phyloP scores from a whole-genome alignment of 176 grass and related monocot species.

The Ensete glaucum region DNA sequence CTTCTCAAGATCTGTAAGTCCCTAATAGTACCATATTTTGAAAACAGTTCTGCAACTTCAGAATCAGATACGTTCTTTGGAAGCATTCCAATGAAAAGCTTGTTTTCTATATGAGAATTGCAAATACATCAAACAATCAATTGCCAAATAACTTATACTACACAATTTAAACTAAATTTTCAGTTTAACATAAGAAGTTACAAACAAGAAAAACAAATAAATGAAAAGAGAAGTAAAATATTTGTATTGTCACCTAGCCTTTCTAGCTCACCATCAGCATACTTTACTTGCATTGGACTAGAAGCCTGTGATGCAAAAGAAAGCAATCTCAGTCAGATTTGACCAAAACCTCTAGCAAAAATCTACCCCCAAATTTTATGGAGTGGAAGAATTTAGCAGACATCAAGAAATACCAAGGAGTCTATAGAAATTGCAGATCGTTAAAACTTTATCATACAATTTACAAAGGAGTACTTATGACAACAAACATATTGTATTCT shows the following conservation, averaged over 20 bases:
- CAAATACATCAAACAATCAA: not conserved
- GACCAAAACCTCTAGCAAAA: not conserved
- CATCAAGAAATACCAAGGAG: not conserved
- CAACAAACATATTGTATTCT: not conserved
- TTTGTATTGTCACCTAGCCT: constrained; percentile 61
- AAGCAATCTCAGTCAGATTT: not conserved
- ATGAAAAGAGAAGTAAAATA: not conserved
- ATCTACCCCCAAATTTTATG: not conserved
- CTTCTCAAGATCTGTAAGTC: constrained; percentile 96
- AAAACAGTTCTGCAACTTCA: constrained; percentile 70
- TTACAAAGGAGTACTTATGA: too few relatives aligned
- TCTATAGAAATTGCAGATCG: not conserved
- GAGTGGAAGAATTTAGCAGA: not conserved
- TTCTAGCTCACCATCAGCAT: constrained; percentile 97
- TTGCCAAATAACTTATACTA: not conserved
- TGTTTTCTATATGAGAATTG: constrained; percentile 56
- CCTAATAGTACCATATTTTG: constrained; percentile 81
- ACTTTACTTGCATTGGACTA: constrained; percentile 99
- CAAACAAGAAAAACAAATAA: constrained; percentile 5
- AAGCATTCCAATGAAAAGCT: constrained; percentile 98
- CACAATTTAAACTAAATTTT: not conserved
- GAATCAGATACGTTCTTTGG: constrained; percentile 80
- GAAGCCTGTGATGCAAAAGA: constrained; percentile 51
- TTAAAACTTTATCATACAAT: not conserved
- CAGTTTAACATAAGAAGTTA: not conserved